phyloP scores from a whole-genome alignment of 2,329 filamentous ascomycete species.

The Bertia moriformis region DNA sequence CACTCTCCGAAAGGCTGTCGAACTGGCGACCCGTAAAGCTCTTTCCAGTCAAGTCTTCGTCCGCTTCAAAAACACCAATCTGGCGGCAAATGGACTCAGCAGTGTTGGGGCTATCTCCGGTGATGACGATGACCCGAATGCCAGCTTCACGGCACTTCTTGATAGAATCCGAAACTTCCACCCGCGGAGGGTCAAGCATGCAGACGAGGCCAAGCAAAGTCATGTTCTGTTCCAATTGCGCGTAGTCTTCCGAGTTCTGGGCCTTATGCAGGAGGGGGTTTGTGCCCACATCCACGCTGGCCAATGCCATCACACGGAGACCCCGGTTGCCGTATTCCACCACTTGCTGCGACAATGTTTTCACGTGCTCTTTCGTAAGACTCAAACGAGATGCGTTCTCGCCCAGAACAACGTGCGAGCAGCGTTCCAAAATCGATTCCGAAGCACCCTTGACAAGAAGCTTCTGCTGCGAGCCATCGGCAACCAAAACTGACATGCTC shows the following conservation, averaged over 20 bases:
- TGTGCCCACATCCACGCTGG: constrained; percentile 59
- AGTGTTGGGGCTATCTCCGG: constrained; percentile 93
- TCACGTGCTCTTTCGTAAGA: constrained; percentile 53
- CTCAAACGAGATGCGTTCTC: constrained; percentile 63
- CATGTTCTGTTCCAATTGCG: constrained; percentile 79
- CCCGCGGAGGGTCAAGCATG: constrained; percentile 92
- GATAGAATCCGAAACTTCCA: constrained; percentile 77
- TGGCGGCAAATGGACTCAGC: constrained; percentile 95
- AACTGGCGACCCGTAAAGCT: constrained; percentile 94
- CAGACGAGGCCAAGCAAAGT: constrained; percentile 85
- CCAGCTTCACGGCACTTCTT: constrained; percentile 80
- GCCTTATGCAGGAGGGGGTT: constrained; percentile 60
- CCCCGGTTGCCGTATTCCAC: constrained; percentile 83
- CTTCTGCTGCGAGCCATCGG: constrained; percentile 54
- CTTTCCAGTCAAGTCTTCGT: constrained; percentile 77
- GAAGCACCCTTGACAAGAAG: constrained; percentile 93
- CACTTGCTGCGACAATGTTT: constrained; percentile 64
- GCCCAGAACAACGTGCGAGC: constrained; percentile 68
- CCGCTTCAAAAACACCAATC: constrained; percentile 76
- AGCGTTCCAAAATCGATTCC: constrained; percentile 85
- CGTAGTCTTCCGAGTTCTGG: constrained; percentile 71
- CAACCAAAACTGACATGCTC: constrained; percentile 94
- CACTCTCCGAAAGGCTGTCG: constrained; percentile 62
- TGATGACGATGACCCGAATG: constrained; percentile 94
- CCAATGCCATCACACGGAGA: constrained; percentile 86